Percentiles rank a stretch among this genome's conserved stretches.
phyloP scores from a whole-genome alignment of 164 flowering plant species.

The Paratinospora sagittata region DNA sequence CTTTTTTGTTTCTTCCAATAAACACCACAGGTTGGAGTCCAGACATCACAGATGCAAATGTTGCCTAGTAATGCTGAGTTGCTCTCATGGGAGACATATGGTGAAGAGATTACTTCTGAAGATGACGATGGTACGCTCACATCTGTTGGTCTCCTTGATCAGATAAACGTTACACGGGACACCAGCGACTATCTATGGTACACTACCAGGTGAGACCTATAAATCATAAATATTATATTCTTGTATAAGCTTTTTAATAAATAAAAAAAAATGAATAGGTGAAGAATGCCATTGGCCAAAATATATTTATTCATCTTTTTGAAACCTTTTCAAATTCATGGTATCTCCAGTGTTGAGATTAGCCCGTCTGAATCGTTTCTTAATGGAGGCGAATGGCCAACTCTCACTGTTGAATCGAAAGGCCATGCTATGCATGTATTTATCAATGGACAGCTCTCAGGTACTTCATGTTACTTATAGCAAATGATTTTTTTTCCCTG shows the following conservation, averaged over 20 bases:
- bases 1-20: background rate
- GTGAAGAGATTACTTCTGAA: conserved; percentile 64
- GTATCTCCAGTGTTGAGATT: conserved; percentile 53
- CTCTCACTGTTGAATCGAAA: conserved; percentile 57
- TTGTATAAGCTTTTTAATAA: background rate
- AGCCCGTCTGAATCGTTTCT: conserved; percentile 67
- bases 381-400: conserved; percentile 55
- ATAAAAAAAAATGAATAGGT: no score
- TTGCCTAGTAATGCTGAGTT: conserved; percentile 34
- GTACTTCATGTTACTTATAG: conserved; percentile 24
- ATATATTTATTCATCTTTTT: no score
- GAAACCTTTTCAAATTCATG: background rate
- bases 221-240: background rate
- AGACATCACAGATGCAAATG: conserved; percentile 66
- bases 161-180: conserved; percentile 84
- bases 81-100: conserved; percentile 67
- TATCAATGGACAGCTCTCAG: conserved; percentile 71
- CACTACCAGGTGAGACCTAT: conserved; percentile 62
- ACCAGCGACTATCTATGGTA: conserved; percentile 91
- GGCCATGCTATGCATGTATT: conserved; percentile 89
- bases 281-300: no score
- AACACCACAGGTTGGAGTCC: conserved; percentile 60
- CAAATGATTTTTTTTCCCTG: background rate
- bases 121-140: conserved; percentile 38
- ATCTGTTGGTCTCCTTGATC: conserved; percentile 74